These are phyloP conservation scores for Auriculariales sp. DNA, from an alignment of 768 basidiomycete genomes.

Conservation along the genomic window DNA sequence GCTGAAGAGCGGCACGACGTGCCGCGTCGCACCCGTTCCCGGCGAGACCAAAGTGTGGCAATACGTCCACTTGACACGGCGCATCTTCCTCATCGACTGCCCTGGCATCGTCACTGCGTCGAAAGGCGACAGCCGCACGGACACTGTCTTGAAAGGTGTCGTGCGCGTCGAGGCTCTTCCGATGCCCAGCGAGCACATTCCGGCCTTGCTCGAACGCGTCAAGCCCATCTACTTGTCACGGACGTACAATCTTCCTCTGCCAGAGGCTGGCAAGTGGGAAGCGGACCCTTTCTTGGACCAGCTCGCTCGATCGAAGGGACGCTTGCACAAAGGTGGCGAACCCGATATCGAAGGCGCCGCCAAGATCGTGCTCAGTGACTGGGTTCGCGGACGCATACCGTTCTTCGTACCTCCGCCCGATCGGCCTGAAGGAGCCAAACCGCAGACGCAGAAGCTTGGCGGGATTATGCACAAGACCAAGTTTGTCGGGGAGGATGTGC, in stretches of 20 bases:
- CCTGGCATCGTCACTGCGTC: slow-evolving; percentile 94
- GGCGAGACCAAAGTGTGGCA: slow-evolving; percentile 99
- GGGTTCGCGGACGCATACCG: slow-evolving; percentile 94
- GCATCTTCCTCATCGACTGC: slow-evolving; percentile 98
- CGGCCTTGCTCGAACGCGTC: slow-evolving; percentile 77
- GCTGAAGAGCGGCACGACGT: slow-evolving; percentile 94
- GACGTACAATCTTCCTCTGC: slow-evolving; percentile 61
- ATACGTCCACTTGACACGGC: slow-evolving; percentile 91
- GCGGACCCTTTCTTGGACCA: slow-evolving; percentile 70
- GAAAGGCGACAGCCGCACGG: slow-evolving; percentile 66
- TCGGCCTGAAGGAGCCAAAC: slow-evolving; percentile 52
- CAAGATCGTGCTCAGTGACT: slow-evolving; percentile 90
- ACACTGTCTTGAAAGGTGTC: slow-evolving; percentile 91
- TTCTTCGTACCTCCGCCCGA: slow-evolving; percentile 92
- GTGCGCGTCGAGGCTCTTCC: slow-evolving; percentile 90
- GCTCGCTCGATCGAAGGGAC: slow-evolving; percentile 82
- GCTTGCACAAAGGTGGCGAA: slow-evolving; percentile 87
- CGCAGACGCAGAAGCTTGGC: slow-evolving; percentile 61
- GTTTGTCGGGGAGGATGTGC: slow-evolving; percentile 76
- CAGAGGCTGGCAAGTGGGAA: slow-evolving; percentile 43
- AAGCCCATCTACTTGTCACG: slow-evolving; percentile 83
- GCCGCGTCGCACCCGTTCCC: slow-evolving; percentile 89
- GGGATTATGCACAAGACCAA: slow-evolving; percentile 82
- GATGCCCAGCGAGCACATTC: slow-evolving; percentile 85
- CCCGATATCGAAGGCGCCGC: slow-evolving; percentile 85